Conservation (phyloP, 495 filamentous ascomycete species). For the Apodospora peruviana region DNA sequence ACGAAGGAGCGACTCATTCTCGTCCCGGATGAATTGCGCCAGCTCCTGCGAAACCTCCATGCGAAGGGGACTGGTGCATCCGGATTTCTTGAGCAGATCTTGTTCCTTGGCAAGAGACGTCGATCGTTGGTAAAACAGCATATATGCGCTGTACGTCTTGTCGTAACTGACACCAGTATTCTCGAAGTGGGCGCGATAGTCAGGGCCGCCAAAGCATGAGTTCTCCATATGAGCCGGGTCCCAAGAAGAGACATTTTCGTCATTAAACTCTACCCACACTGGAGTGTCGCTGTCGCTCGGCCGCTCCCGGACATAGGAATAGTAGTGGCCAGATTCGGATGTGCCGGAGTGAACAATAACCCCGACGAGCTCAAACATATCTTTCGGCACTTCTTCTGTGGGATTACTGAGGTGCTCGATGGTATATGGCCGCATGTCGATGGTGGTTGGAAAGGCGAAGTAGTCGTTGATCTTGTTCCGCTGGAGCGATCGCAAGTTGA, state of each 20-base stretch:
- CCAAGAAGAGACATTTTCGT: constrained; percentile 71
- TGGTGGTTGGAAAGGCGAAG: constrained; percentile 76
- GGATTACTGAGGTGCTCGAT: constrained; percentile 75
- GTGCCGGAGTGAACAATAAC: constrained; percentile 89
- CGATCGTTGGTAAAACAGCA: constrained; percentile 92
- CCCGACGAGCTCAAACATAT: constrained; percentile 88
- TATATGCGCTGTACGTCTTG: constrained; percentile 86
- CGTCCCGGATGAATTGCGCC: constrained; percentile 56
- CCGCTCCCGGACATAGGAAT: constrained; percentile 85
- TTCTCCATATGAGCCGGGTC: constrained; percentile 66
- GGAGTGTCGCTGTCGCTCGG: constrained; percentile 45
- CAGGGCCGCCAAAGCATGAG: constrained; percentile 74
- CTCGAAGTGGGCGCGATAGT: constrained; percentile 43
- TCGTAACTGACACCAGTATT: constrained; percentile 42
- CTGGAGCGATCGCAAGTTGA: constrained; percentile 76
- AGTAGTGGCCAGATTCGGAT: constrained; percentile 94
- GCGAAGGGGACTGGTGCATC: constrained; percentile 44
- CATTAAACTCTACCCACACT: constrained; percentile 91
- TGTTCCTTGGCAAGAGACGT: constrained; percentile 53
- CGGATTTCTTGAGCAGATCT: constrained; percentile 25
- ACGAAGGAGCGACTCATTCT: constrained; percentile 69
- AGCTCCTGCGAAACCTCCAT: constrained; percentile 52
- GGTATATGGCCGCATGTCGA: constrained; percentile 90
- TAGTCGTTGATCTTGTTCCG: constrained; percentile 94
- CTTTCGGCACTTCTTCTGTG: constrained; percentile 45